Conservation (phyloP, 805 yeast species). For the Saccharomycopsis sp. region DNA sequence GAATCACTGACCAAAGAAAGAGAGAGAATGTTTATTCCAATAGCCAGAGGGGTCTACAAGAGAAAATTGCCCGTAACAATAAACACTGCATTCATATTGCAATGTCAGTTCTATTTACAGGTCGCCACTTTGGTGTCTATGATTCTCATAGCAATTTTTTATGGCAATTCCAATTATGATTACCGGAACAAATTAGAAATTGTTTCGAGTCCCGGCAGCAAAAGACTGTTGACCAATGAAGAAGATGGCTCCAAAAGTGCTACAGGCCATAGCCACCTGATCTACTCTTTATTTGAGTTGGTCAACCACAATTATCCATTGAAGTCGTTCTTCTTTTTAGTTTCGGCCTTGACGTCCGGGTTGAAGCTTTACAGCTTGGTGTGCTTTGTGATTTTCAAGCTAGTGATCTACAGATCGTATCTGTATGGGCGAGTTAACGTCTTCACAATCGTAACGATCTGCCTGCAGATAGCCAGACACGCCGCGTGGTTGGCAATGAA, state of each 20-base stretch:
- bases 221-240: neutral
- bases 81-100: neutral
- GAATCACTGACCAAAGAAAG: neutral
- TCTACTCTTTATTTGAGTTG: conserved; percentile 19
- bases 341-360: conserved; percentile 10
- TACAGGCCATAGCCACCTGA: conserved; percentile 6
- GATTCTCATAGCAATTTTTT: neutral
- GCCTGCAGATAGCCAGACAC: conserved; percentile 3
- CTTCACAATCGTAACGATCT: neutral
- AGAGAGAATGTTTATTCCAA: neutral
- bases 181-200: neutral
- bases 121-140: neutral
- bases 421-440: neutral
- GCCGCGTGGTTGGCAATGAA: conserved; percentile 9
- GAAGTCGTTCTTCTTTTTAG: conserved; percentile 12
- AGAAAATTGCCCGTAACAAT: neutral
- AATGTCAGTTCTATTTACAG: neutral
- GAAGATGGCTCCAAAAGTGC: neutral
- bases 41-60: neutral
- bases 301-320: conserved; percentile 13
- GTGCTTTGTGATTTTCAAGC: neutral
- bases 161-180: neutral
- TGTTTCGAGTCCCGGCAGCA: neutral
- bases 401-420: conserved; percentile 6
- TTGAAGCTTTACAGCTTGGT: conserved; percentile 1